Base-by-base conservation (phyloP, 2,329 filamentous ascomycete genomes). In the Aspergillus sp. region DNA sequence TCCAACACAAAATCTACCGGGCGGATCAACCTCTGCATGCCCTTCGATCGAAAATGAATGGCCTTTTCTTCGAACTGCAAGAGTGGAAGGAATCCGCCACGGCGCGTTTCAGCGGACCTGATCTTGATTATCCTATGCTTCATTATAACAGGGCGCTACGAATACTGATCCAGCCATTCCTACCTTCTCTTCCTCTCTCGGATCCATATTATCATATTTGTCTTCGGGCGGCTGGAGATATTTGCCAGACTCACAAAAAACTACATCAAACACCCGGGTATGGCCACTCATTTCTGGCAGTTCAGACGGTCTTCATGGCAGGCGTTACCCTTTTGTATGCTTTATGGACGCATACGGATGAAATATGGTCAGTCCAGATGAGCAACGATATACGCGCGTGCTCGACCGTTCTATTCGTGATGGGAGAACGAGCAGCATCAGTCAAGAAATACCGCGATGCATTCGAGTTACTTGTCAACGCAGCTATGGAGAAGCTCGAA, bases 1-100 rank as follows among this genome's bases (percentile, higher is more conserved):
- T 77, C 28, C 73, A 77, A 48, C 66, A 73, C 42, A 73, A 73
- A n/a, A 70, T 77, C 31, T 77, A 77, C 50, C 67, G 74, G 10
- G 69, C 72, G 10, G 74, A 77, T 47, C 65, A 68, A 31, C 65
- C 71, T 2, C 59, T 75, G 4, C 60, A 66, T 27, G 59, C 69
- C 3, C 58, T 77, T 4, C 65, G 65, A n/a, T 63, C 67, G 26
- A 76, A 77, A 51, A 70, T 77, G 57, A 68, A 72, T 47, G 65
- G 60, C 5, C 62, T 75, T 1, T 68, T 72, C 37, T 60, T 66
- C 29, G 64, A 71, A 38, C 62, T 78, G 1, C 71, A 76, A 48
- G 64, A 69, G 33, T 76, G 73, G 74, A 72, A 69, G 51, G 50
- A 60, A 42, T 66, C 64, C 3, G 62, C 67, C 6, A 53, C 61